These are phyloP conservation scores for Salinomyces thailandicus DNA, from an alignment of 2,329 filamentous ascomycete species.

Conservation along the genomic window DNA sequence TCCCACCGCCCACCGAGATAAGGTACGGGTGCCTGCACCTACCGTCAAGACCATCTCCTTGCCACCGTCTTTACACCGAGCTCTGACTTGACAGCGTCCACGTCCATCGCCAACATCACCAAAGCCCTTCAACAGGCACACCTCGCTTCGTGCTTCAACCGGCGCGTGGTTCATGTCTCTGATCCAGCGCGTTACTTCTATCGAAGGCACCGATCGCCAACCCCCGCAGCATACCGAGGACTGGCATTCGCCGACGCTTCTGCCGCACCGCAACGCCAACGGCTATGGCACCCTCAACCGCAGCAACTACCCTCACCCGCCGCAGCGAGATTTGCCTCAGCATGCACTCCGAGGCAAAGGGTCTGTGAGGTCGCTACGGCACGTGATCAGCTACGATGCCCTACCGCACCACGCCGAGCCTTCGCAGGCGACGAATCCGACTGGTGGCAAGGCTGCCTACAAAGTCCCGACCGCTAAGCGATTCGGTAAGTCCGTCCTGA, in stretches of 20 bases:
- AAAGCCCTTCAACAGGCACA: constrained; percentile 2
- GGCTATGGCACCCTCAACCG: constrained; percentile 13
- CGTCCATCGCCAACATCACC: not conserved
- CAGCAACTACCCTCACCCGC: constrained; percentile 1
- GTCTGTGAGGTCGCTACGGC: constrained; percentile 26
- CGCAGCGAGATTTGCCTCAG: constrained; percentile 1
- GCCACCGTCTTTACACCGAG: not conserved
- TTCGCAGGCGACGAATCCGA: constrained; percentile 29
- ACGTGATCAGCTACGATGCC: constrained; percentile 40
- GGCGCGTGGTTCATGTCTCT: constrained; percentile 35
- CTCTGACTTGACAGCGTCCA: not conserved
- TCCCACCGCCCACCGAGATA: not conserved
- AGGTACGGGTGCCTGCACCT: not conserved
- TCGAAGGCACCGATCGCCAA: constrained; percentile 41
- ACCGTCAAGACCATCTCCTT: not conserved
- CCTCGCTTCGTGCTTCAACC: constrained; percentile 1
- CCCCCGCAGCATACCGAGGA: constrained; percentile 14
- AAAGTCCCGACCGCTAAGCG: constrained; percentile 33
- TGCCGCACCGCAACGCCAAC: constrained; percentile 8
- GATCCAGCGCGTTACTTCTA: constrained; percentile 41
- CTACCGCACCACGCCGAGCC: constrained; percentile 30
- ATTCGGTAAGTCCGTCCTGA: constrained; percentile 17
- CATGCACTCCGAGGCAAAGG: constrained; percentile 7
- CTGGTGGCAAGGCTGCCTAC: constrained; percentile 38
- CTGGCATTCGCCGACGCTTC: constrained; percentile 7